Conservation (phyloP, 192 early-diverging fungal genomes). For the Coemansia sp. region DNA sequence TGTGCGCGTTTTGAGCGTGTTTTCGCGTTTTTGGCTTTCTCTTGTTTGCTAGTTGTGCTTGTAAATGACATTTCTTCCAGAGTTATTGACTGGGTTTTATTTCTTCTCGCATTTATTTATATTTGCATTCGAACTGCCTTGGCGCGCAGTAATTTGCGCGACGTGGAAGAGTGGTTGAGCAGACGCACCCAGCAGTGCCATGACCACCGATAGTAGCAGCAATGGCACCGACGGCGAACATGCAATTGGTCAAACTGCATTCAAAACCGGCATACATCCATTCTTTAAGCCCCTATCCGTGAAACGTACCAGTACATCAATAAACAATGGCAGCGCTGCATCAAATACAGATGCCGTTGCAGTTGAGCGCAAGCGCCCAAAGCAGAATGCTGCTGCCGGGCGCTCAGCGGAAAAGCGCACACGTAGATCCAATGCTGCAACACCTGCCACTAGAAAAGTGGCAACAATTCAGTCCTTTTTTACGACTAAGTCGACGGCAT, state of each 20-base stretch:
- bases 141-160: no score
- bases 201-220: no score
- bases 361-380: conserved; percentile 26
- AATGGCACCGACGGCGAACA: background rate
- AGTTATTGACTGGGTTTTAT: no score
- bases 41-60: no score
- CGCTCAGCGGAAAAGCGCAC: conserved; percentile 14
- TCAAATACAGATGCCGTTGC: background rate
- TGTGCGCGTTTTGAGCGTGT: no score
- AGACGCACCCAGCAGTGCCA: no score
- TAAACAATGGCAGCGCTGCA: background rate
- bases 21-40: no score
- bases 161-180: no score
- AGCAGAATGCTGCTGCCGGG: conserved; percentile 14
- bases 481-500: conserved; percentile 8
- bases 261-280: conserved; percentile 14
- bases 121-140: no score
- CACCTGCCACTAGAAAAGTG: background rate
- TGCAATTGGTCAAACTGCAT: background rate
- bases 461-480: conserved; percentile 48
- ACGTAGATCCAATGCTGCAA: conserved; percentile 13
- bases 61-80: no score
- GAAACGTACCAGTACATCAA: conserved; percentile 14
- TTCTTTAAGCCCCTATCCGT: conserved; percentile 35
- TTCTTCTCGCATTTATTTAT: no score